These are phyloP conservation scores for Paraconiothyrium brasiliense DNA, from an alignment of 2,329 filamentous ascomycete genomes.

Conservation along the genomic window DNA sequence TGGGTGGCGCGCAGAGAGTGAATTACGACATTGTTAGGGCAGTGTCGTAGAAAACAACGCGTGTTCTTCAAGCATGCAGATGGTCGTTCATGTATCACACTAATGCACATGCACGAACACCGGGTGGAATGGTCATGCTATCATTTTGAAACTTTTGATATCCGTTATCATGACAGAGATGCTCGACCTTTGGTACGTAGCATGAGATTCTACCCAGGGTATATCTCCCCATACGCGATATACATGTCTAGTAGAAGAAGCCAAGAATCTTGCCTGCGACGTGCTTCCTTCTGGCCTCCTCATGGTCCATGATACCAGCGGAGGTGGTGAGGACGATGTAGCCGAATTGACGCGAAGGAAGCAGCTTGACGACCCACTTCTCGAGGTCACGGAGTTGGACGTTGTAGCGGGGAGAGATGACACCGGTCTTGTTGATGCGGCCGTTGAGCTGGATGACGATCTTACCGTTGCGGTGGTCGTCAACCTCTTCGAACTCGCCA, in stretches of 20 bases:
- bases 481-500: constrained; percentile 99
- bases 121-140: too few relatives aligned
- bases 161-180: constrained; percentile 42
- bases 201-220: constrained; percentile 36
- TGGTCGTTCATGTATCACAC: too few relatives aligned
- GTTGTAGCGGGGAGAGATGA: constrained; percentile 99
- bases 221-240: constrained; percentile 38
- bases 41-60: neutral
- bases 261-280: constrained; percentile 99
- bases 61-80: neutral
- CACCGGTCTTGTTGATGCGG: constrained; percentile 95
- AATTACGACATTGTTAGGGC: neutral
- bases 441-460: constrained; percentile 98
- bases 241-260: constrained; percentile 87
- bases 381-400: constrained; percentile 96
- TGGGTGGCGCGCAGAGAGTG: constrained; percentile 82
- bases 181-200: constrained; percentile 36
- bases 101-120: too few relatives aligned
- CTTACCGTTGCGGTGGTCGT: constrained; percentile 99
- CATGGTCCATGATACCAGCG: constrained; percentile 99
- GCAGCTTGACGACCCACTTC: constrained; percentile 99
- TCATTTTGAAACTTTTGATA: constrained; percentile 44
- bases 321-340: constrained; percentile 99
- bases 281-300: constrained; percentile 99
- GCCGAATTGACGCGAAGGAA: constrained; percentile 99